A percentile compares a stretch with the other conserved stretches of the same genome.
These are phyloP conservation scores for Pythium insidiosum DNA, from an alignment of 352 stramenopile genomes.

Conservation along the genomic window DNA sequence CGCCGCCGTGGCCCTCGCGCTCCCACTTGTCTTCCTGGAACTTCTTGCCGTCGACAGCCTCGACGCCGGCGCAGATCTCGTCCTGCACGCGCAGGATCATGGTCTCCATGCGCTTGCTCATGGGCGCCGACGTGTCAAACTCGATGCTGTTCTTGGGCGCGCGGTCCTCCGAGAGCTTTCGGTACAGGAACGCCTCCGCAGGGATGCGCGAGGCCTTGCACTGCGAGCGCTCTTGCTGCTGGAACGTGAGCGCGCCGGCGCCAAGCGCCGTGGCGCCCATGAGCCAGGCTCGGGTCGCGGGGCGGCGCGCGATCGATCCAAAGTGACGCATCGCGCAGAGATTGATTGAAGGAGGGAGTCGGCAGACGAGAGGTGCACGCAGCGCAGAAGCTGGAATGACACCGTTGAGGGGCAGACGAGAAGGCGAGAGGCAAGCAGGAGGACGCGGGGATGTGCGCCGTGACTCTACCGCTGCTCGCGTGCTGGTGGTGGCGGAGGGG, in stretches of 20 bases:
- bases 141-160: conserved; percentile 57
- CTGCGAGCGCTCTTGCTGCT: conserved; percentile 10
- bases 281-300: conserved; percentile 20
- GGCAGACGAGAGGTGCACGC: too few relatives aligned
- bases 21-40: conserved; percentile 96
- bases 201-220: conserved; percentile 31
- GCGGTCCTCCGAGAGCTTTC: conserved; percentile 54
- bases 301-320: conserved; percentile 2
- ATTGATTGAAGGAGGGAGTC: too few relatives aligned
- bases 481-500: too few relatives aligned
- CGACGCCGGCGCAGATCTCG: conserved; percentile 83
- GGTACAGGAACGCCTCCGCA: conserved; percentile 52
- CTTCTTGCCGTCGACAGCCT: conserved; percentile 89
- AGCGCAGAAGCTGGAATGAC: too few relatives aligned
- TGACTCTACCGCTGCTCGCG: too few relatives aligned
- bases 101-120: conserved; percentile 74
- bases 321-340: conserved; percentile 17
- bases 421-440: too few relatives aligned
- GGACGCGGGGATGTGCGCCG: too few relatives aligned
- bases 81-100: conserved; percentile 79
- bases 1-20: conserved; percentile 90
- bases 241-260: conserved; percentile 9
- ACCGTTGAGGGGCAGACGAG: too few relatives aligned
- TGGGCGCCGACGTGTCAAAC: conserved; percentile 58
- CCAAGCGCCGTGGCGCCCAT: conserved; percentile 18